Percentiles rank a stretch among this genome's conserved stretches.
These are phyloP conservation scores for Pochonia chlamydosporia DNA, from an alignment of 2,329 filamentous ascomycete genomes.

Conservation along the genomic window DNA sequence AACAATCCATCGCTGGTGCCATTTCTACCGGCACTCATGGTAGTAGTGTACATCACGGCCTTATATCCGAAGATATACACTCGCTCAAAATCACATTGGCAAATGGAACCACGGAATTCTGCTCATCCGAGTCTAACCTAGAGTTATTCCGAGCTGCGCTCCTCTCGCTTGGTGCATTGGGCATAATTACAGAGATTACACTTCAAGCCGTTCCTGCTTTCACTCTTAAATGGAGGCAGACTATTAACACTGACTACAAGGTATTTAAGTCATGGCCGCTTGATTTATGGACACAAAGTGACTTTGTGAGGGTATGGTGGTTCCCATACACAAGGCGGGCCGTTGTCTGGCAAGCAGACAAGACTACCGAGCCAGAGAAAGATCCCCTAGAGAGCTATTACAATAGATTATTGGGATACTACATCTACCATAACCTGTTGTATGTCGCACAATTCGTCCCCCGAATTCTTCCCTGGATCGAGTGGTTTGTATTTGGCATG, in stretches of 20 bases:
- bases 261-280: constrained; percentile 68
- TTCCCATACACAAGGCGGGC: constrained; percentile 85
- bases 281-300: constrained; percentile 73
- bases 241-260: constrained; percentile 62
- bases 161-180: constrained; percentile 81
- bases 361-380: constrained; percentile 57
- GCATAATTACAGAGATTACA: constrained; percentile 85
- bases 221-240: constrained; percentile 82
- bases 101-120: constrained; percentile 67
- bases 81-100: constrained; percentile 75
- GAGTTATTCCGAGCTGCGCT: constrained; percentile 86
- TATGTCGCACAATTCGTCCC: constrained; percentile 75
- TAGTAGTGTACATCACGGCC: constrained; percentile 74
- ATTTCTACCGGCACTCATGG: constrained; percentile 94
- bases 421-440: constrained; percentile 87
- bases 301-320: constrained; percentile 97
- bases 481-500: constrained; percentile 97
- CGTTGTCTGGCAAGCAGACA: constrained; percentile 84
- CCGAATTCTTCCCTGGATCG: constrained; percentile 75
- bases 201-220: constrained; percentile 75
- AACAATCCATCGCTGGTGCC: constrained; percentile 87
- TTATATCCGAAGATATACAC: constrained; percentile 73
- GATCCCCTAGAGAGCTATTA: constrained; percentile 69
- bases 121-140: constrained; percentile 61
- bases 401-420: constrained; percentile 74